Conservation (phyloP, 1,139 yeast genomes). For the Blastobotrys proliferans region DNA sequence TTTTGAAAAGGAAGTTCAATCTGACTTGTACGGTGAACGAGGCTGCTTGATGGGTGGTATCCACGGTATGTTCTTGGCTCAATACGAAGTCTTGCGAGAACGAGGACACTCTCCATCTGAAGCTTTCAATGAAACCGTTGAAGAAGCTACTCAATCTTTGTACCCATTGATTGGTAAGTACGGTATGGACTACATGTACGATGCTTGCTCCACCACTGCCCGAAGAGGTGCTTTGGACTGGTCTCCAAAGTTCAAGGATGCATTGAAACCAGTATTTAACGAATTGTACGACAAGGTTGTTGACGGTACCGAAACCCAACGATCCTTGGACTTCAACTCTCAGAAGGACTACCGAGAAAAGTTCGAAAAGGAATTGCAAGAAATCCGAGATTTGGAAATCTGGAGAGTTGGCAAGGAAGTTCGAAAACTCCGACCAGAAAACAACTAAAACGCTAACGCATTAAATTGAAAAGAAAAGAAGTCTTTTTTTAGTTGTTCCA, state of each 20-base stretch:
- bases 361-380: conserved; percentile 88
- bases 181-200: conserved; percentile 99
- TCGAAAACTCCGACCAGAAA: conserved; percentile 98
- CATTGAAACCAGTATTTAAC: conserved; percentile 96
- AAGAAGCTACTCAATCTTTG: conserved; percentile 98
- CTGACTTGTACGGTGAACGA: conserved; percentile 99
- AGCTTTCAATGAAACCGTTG: conserved; percentile 99
- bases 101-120: conserved; percentile 99
- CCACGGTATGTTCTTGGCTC: conserved; percentile 99
- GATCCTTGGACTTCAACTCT: conserved; percentile 97
- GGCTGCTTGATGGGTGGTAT: conserved; percentile 99
- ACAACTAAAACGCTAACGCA: conserved; percentile 54
- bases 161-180: conserved; percentile 98
- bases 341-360: conserved; percentile 96
- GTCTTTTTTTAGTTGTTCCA: conserved; percentile 13
- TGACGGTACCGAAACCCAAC: conserved; percentile 96
- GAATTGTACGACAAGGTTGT: conserved; percentile 92
- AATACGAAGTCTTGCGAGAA: conserved; percentile 99
- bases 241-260: conserved; percentile 99
- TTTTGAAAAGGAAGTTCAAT: conserved; percentile 98
- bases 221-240: conserved; percentile 99
- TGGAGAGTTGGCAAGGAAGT: conserved; percentile 99
- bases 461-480: background rate
- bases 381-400: conserved; percentile 96
- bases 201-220: conserved; percentile 99